Evolutionary conservation across 2,329 filamentous ascomycete genomes (phyloP).

Genomic region (Penicillium sp.): DNA sequence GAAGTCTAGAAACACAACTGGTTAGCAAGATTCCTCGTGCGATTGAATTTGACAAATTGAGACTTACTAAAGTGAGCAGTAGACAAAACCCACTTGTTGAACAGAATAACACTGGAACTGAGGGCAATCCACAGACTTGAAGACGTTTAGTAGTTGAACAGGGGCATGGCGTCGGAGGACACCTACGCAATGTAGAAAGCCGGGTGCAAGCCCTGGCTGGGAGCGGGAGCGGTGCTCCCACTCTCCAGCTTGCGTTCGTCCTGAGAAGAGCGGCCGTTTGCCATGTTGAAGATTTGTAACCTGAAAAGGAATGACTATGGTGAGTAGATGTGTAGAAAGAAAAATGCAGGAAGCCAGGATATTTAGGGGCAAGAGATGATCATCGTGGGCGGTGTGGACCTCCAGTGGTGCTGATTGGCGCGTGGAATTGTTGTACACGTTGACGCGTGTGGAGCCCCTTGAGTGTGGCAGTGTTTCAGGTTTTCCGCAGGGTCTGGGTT

Average conservation of each 20-base stretch:
- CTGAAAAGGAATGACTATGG: slow-evolving; percentile 29
- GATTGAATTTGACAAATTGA: not conserved
- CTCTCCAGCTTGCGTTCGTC: slow-evolving; percentile 29
- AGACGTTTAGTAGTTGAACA: slow-evolving; percentile 10
- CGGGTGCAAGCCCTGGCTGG: slow-evolving; percentile 27
- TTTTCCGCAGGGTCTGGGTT: not conserved
- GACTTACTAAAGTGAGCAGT: slow-evolving; percentile 76
- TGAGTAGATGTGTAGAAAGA: slow-evolving; percentile 15
- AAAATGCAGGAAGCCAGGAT: slow-evolving; percentile 5
- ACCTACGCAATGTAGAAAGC: slow-evolving; percentile 33
- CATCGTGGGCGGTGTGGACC: slow-evolving; percentile 16
- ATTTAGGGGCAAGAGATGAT: slow-evolving; percentile 15
- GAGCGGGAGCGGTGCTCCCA: slow-evolving; percentile 17
- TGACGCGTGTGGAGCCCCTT: slow-evolving; percentile 11
- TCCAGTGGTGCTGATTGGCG: slow-evolving; percentile 6
- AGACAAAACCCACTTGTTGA: slow-evolving; percentile 97
- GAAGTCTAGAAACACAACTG: slow-evolving; percentile 37
- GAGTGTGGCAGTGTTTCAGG: slow-evolving; percentile 14
- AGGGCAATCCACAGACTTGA: slow-evolving; percentile 83
- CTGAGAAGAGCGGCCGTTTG: slow-evolving; percentile 25
- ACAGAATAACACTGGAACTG: slow-evolving; percentile 90
- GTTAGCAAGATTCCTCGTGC: slow-evolving; percentile 6
- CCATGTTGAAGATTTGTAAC: slow-evolving; percentile 16
- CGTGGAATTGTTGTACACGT: slow-evolving; percentile 9
- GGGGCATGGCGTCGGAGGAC: not conserved